Conservation (phyloP, 495 filamentous ascomycete genomes). For the Penicillium daleae region DNA sequence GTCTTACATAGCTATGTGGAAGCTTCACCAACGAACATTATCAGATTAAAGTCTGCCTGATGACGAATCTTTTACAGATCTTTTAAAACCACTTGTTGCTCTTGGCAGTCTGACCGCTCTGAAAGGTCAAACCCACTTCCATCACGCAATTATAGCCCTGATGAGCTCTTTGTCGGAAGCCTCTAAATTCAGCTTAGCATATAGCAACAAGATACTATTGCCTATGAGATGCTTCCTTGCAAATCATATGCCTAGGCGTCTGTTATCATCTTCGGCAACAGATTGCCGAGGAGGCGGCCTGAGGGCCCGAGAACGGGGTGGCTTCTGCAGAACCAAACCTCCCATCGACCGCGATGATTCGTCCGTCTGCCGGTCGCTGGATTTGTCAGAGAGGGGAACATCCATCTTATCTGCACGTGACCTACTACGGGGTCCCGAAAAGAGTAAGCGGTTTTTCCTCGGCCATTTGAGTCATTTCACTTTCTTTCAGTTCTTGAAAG, state of each 20-base stretch:
- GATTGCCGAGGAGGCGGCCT: conserved; percentile 4
- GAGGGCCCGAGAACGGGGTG: background rate
- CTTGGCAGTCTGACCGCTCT: background rate
- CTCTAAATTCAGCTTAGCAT: background rate
- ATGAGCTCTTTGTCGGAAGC: background rate
- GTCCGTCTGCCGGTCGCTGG: background rate
- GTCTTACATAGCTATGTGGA: no score
- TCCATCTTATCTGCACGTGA: conserved; percentile 28
- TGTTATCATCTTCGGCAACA: conserved; percentile 5
- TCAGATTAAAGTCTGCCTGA: background rate
- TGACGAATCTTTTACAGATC: background rate
- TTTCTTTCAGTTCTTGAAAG: background rate
- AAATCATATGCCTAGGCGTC: background rate
- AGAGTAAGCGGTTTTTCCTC: conserved; percentile 2
- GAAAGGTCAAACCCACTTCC: background rate
- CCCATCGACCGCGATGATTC: conserved; percentile 3
- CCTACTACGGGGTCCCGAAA: background rate
- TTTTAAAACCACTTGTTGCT: background rate
- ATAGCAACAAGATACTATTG: background rate
- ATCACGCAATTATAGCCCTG: conserved; percentile 3
- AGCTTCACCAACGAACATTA: background rate
- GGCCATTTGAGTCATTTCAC: background rate
- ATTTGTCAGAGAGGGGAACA: conserved; percentile 9
- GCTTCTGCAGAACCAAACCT: background rate
- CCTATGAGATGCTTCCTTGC: background rate